Percentiles rank a stretch among this genome's conserved stretches.
Evolutionary conservation across 2,329 filamentous ascomycete genomes (phyloP).

Genomic region (Penicillium thymicola): DNA sequence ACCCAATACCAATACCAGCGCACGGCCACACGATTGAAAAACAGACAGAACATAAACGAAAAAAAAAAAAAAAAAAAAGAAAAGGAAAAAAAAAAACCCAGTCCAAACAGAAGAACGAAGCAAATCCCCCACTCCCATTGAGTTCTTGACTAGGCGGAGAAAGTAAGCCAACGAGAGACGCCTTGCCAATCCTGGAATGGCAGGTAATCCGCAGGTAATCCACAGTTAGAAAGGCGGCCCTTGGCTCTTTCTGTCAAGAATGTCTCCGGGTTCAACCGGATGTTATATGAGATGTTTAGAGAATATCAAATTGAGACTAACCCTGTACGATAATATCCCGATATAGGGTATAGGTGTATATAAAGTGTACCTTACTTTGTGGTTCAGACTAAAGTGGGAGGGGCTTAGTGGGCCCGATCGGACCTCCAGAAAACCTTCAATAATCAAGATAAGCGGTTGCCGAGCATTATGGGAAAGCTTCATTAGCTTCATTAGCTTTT

Average conservation of each 20-base stretch:
- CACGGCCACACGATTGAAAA: background rate
- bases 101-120: background rate
- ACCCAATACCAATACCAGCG: background rate
- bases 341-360: background rate
- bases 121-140: slow-evolving; percentile 9
- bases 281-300: background rate
- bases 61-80: too few relatives aligned
- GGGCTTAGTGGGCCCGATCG: slow-evolving; percentile 8
- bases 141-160: slow-evolving; percentile 13
- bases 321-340: background rate
- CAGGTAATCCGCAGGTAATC: slow-evolving; percentile 7
- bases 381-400: slow-evolving; percentile 2
- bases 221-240: slow-evolving; percentile 12
- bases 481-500: background rate
- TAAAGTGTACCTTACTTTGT: slow-evolving; percentile 3
- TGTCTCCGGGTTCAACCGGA: slow-evolving; percentile 1
- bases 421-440: slow-evolving; percentile 3
- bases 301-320: background rate
- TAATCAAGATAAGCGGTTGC: background rate
- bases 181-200: slow-evolving; percentile 13
- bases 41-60: background rate
- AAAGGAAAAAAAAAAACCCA: background rate
- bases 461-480: background rate
- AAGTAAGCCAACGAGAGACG: slow-evolving; percentile 7
- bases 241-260: slow-evolving; percentile 10